Base-by-base conservation (phyloP, 225 moss, liverwort and hornwort genomes). In the Ulota crispa region DNA sequence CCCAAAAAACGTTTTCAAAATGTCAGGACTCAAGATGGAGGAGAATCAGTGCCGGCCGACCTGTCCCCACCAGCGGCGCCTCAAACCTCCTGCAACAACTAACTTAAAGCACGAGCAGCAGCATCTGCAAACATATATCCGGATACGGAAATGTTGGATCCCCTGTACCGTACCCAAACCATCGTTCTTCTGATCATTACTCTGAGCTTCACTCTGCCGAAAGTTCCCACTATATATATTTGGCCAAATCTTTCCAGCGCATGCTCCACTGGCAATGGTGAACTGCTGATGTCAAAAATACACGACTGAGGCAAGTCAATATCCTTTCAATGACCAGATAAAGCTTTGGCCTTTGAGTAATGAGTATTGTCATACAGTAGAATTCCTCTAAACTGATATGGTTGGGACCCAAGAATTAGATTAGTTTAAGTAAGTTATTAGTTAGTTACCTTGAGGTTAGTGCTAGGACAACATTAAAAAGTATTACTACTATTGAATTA, bases 181-280 rank as follows among this genome's bases (percentile, higher is more conserved):
- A 16, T 26, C 31, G 57, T 30, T 8, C 74, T 39, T 69, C 41
- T 77, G 78, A 20, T 64, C 78, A 42, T 54, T 60, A 20, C n/a
- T 3, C 21, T 11, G 7, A 13, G 15, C 66, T 55, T 41, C 36
- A 57, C 31, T 28, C 68, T 28, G 55, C 67, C 39, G 27, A 39
- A 55, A 23, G 0, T 42, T 4, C 42, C 18, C 18, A 30, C 65
- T 42, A 31, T 11, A 30, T 45, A 39, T 45, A 39, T 1, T 32
- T 68, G 67, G 32, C 56, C 45, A 76, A 41, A 47, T 39, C 87
- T 65, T 84, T 87, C 87, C 84, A 87, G 84, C 84, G 27, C 66
- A 70, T 65, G 26, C 73, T 68, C 9, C 78, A 54, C 67, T 37
- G 76, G 36, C 45, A 26, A 1, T 36, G 36, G 39, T 39, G 8